These are phyloP conservation scores for Penicillium crustosum DNA, from an alignment of 2,329 filamentous ascomycete genomes.

Conservation along the genomic window DNA sequence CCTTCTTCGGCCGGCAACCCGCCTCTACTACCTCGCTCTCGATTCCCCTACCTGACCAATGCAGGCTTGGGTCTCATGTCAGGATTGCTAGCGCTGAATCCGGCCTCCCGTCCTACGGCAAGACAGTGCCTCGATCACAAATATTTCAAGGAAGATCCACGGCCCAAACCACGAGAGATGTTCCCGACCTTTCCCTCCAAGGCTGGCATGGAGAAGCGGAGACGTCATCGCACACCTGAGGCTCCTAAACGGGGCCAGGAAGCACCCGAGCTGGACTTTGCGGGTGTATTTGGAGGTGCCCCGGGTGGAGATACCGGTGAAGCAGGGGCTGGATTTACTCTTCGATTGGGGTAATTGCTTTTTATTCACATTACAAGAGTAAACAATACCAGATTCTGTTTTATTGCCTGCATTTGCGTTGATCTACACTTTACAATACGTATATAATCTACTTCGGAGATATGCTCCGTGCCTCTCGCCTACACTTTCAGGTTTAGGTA, in stretches of 20 bases:
- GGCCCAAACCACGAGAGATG: conserved; percentile 84
- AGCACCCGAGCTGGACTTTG: conserved; percentile 64
- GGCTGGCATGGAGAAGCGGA: conserved; percentile 81
- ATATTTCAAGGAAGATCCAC: conserved; percentile 87
- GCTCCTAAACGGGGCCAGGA: conserved; percentile 78
- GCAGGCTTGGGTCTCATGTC: conserved; percentile 71
- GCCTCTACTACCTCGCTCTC: conserved; percentile 64
- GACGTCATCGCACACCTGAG: conserved; percentile 71
- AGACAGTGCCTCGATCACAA: conserved; percentile 72
- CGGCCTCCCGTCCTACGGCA: conserved; percentile 67
- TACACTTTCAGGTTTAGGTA: background rate
- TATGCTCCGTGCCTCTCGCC: background rate
- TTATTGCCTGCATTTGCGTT: background rate
- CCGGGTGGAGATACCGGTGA: conserved; percentile 65
- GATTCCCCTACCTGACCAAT: conserved; percentile 77
- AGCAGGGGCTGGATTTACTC: conserved; percentile 55
- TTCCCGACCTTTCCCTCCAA: conserved; percentile 97
- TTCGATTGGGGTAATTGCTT: conserved; percentile 57
- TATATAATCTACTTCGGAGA: background rate
- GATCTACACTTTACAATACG: background rate
- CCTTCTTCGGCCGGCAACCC: conserved; percentile 39
- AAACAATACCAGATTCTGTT: background rate
- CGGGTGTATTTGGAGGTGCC: conserved; percentile 67
- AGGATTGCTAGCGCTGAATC: conserved; percentile 72
- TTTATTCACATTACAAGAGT: background rate